These are phyloP conservation scores for Aquilaria agallochum DNA, from an alignment of 441 rosid species.

Conservation along the genomic window DNA sequence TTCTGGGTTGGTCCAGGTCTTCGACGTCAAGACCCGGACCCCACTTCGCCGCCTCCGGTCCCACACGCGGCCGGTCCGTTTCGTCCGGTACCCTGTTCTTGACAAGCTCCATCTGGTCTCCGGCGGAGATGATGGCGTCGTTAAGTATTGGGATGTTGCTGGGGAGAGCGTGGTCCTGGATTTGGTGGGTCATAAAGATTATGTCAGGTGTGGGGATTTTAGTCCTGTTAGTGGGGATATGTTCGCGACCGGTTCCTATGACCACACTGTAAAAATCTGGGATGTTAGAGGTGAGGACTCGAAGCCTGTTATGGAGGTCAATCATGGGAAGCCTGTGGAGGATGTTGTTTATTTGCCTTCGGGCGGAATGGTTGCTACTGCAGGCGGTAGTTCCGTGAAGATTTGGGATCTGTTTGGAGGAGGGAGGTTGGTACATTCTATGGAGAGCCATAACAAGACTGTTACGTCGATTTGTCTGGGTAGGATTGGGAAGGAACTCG, in stretches of 20 bases:
- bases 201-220: constrained; percentile 84
- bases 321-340: constrained; percentile 81
- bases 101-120: constrained; percentile 90
- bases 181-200: constrained; percentile 80
- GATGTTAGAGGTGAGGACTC: constrained; percentile 66
- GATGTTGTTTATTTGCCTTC: constrained; percentile 87
- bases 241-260: constrained; percentile 88
- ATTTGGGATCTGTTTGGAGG: constrained; percentile 92
- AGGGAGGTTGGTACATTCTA: constrained; percentile 70
- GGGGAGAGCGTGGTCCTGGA: constrained; percentile 55
- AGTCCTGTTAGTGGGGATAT: constrained; percentile 62
- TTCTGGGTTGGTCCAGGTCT: constrained; percentile 70
- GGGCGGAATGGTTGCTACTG: constrained; percentile 81
- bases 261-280: constrained; percentile 89
- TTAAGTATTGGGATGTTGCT: constrained; percentile 94
- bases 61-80: constrained; percentile 71
- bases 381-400: constrained; percentile 78
- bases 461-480: constrained; percentile 76
- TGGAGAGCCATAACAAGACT: constrained; percentile 94
- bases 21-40: constrained; percentile 66
- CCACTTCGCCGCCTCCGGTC: constrained; percentile 80
- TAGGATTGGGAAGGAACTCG: constrained; percentile 35
- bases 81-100: constrained; percentile 64
- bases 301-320: constrained; percentile 55
- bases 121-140: constrained; percentile 85